Conservation (phyloP, 1,284 basidiomycete genomes). For the Phellinidium pouzarii region DNA sequence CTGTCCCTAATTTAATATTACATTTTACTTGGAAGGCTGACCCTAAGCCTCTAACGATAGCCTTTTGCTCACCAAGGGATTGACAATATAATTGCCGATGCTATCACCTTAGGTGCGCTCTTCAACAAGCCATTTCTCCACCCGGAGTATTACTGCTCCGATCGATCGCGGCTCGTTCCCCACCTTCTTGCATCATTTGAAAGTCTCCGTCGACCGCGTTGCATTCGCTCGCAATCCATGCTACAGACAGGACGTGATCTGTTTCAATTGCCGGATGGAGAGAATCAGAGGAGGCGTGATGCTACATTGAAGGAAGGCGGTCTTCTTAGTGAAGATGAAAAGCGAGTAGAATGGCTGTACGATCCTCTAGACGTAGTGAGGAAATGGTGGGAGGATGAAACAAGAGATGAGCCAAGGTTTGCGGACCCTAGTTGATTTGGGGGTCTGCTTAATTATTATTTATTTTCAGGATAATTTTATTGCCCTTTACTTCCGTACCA, state of each 20-base stretch:
- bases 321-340: conserved; percentile 1
- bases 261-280: conserved; percentile 3
- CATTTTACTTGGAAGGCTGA: not conserved
- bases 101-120: conserved; percentile 5
- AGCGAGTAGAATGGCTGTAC: not conserved
- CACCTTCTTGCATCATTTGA: not conserved
- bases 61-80: not conserved
- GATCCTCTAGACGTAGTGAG: conserved; percentile 31
- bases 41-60: not conserved
- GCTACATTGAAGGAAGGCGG: not conserved
- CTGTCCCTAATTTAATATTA: no score
- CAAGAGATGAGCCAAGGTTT: no score
- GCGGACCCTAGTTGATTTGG: no score
- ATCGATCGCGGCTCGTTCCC: not conserved
- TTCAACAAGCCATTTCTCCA: conserved; percentile 1
- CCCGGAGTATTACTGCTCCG: no score
- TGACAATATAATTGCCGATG: not conserved
- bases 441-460: no score
- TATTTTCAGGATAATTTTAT: no score
- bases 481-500: no score
- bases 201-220: conserved; percentile 1
- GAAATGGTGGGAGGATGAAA: conserved; percentile 32
- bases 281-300: not conserved
- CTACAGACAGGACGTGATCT: not conserved
- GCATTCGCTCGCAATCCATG: conserved; percentile 2